phyloP scores from a whole-genome alignment of 164 flowering plant species.

The Magnolia kwangsiensis region DNA sequence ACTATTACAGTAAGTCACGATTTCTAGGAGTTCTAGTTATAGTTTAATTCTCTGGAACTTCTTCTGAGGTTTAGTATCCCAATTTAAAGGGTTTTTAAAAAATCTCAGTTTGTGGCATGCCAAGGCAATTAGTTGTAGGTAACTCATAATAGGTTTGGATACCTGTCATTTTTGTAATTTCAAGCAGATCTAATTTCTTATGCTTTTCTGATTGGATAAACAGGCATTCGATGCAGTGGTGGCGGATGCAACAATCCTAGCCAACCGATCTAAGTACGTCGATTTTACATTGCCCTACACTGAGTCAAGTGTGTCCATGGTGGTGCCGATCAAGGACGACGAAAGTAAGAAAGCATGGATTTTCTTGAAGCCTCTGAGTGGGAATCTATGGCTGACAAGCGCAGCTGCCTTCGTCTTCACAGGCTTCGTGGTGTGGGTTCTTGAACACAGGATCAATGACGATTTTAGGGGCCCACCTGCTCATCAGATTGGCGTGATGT shows the following conservation, averaged over 20 bases:
- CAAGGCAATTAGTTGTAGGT: no score
- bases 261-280: conserved; percentile 26
- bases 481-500: conserved; percentile 36
- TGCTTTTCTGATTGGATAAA: not conserved
- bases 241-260: not conserved
- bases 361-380: conserved; percentile 41
- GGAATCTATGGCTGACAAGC: conserved; percentile 39
- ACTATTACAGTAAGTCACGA: no score
- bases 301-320: conserved; percentile 40
- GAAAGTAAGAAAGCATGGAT: conserved; percentile 25
- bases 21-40: no score
- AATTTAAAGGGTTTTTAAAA: no score
- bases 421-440: conserved; percentile 47
- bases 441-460: conserved; percentile 47
- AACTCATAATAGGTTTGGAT: not conserved
- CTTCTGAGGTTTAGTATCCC: no score
- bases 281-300: conserved; percentile 48
- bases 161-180: not conserved
- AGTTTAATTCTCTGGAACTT: no score
- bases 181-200: not conserved
- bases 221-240: not conserved
- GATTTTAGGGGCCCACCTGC: conserved; percentile 20
- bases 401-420: conserved; percentile 33
- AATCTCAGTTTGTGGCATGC: no score
- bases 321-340: conserved; percentile 27